Percentiles rank a stretch among this genome's conserved stretches.
Conservation (phyloP, 2,329 filamentous ascomycete species). For the Colletotrichum liriopes region DNA sequence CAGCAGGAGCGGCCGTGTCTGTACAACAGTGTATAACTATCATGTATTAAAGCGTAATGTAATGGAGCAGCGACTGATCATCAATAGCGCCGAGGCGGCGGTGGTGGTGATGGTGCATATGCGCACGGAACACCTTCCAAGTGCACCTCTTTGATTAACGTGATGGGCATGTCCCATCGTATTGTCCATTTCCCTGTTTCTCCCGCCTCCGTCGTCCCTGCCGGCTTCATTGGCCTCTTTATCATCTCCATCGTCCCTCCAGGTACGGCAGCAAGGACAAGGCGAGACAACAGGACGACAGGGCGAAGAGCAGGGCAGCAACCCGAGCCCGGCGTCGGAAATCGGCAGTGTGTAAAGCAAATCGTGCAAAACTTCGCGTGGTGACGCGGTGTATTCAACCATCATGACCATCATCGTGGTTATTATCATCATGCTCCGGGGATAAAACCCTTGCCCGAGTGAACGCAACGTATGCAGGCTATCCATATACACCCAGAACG, state of each 20-base stretch:
- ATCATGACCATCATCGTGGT: constrained; percentile 8
- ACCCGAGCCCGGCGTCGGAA: not conserved
- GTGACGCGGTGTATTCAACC: not conserved
- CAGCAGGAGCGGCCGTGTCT: not conserved
- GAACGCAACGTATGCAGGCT: not conserved
- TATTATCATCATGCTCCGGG: not conserved
- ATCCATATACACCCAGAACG: constrained; percentile 25
- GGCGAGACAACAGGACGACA: too few species aligned
- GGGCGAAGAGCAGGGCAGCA: not conserved
- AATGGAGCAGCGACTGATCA: not conserved
- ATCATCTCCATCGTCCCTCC: not conserved
- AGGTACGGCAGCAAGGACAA: not conserved
- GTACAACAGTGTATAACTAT: constrained; percentile 36
- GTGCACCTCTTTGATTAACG: not conserved
- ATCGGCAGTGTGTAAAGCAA: not conserved
- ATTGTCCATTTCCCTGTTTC: too few species aligned
- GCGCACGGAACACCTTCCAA: not conserved
- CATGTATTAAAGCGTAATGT: constrained; percentile 26
- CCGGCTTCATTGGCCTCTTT: not conserved
- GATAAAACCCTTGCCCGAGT: not conserved
- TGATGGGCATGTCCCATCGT: not conserved
- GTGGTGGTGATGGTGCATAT: not conserved
- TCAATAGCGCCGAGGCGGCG: not conserved
- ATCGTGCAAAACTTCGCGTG: not conserved
- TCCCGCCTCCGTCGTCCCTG: not conserved